Evolutionary conservation across 2,329 filamentous ascomycete genomes (phyloP), one percentile per base, ranked within the genome.

Genomic region (Clarireedia homoeocarpa): DNA sequence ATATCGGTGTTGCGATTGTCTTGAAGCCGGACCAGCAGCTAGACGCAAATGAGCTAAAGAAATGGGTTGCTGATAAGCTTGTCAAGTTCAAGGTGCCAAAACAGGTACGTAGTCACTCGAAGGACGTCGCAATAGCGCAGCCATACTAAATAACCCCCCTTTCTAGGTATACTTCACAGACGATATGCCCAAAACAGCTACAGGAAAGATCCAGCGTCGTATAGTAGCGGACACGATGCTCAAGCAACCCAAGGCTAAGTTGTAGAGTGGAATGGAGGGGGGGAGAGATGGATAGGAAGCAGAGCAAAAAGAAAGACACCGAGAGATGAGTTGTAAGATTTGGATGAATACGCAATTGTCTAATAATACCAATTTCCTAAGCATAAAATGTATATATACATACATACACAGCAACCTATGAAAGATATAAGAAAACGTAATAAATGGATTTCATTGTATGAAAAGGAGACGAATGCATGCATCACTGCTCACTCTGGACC

Each of bases 171-270:
- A 88, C 75, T 91, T 94, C 65, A 89, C 89, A 38, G 80, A 89
- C 57, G 74, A 85, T 62, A 95, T 95, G 83, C 89, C 89, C 60
- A 95, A 95, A 79, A 92, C 90, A 4, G 89, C 89, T n/a, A 95
- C 89, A 5, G 89, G 89, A 55, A 95, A 95, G 77, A 87, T 95
- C 58, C 89, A 95, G 73, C 77, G 89, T 59, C 81, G 88, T 60
- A 89, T 91, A 66, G 89, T 95, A n/a, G 89, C 89, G 14, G 88
- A 92, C 71, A 82, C 82, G 30, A 92, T 95, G 88, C 76, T 85
- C 71, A 88, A 88, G 76, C 80, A 85, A 70, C 83, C 84, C 56
- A 71, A 72, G 55, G 73, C 78, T 14, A 82, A 81, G 72, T 69
- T 83, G 62, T 83, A 67, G 38, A 26, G 26, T 5, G 27, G 27